A percentile compares a stretch with the other conserved stretches of the same genome.
Evolutionary conservation across 2,329 filamentous ascomycete genomes (phyloP).

Genomic region (Aspergillus pseudonomiae): DNA sequence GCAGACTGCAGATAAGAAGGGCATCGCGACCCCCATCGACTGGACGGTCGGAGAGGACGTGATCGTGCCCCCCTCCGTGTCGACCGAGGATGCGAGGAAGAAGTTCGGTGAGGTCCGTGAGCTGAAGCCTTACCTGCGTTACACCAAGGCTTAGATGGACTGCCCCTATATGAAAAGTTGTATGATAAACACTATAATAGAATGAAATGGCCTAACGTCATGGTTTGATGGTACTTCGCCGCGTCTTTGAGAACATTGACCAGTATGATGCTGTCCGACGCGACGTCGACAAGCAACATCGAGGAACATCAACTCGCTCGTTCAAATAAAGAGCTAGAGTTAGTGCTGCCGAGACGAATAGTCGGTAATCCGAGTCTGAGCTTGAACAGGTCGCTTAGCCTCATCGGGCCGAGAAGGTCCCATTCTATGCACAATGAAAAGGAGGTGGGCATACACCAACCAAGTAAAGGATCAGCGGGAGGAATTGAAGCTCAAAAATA

Average conservation of each 20-base stretch:
- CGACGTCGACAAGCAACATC: background rate
- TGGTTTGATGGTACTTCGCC: background rate
- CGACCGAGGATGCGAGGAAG: conserved; percentile 82
- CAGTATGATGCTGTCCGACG: background rate
- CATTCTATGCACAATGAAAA: background rate
- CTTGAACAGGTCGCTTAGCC: background rate
- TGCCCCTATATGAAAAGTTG: background rate
- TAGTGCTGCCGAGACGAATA: no score
- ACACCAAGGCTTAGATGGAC: background rate
- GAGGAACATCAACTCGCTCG: background rate
- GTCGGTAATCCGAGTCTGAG: background rate
- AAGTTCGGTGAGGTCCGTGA: conserved; percentile 76
- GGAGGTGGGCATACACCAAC: background rate
- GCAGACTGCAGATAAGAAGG: conserved; percentile 86
- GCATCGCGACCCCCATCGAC: conserved; percentile 86
- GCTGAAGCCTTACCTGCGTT: conserved; percentile 56
- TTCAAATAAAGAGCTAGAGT: background rate
- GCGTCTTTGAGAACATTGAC: background rate
- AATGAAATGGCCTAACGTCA: background rate
- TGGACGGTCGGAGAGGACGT: conserved; percentile 90
- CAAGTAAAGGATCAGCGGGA: background rate
- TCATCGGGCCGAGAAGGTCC: background rate
- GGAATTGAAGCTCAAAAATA: background rate
- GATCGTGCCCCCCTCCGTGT: conserved; percentile 83
- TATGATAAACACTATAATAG: background rate